Base-by-base conservation (phyloP, 768 basidiomycete species). In the Mycena polygramma region DNA sequence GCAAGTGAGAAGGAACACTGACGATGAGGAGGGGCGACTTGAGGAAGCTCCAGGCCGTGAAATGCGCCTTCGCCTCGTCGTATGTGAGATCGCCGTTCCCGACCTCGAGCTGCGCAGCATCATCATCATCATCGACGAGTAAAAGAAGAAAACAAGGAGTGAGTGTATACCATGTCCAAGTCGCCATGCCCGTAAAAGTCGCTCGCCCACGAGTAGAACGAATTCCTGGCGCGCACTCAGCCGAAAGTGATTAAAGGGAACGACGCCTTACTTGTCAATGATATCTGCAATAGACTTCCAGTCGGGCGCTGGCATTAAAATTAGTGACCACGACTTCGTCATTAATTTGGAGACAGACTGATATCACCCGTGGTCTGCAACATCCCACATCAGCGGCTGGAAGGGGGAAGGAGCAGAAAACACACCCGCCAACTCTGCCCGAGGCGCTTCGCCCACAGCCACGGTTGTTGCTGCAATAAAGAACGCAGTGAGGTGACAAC, bases 121-220 rank as follows among this genome's bases (percentile, higher is more conserved):
- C 4, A 22, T 35, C 11, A 35, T 30, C 30, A n/a, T 14, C 45
- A 14, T n/a, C n/a, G n/a, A n/a, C 11, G 19, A 41, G 41, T 10
- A 41, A 36, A 5, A 1, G 20, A 57, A 17, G 6, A 30, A 63
- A 57, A 53, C 35, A 36, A 64, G 68, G 63, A 24, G 15, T 39
- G 48, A 48, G 36, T 4, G 71, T 81, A 26, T 69, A 91, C 90
- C 61, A 92, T 90, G 77, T 92, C 91, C 81, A 92, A 81, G 75
- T 92, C 91, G 68, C 90, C 91, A 67, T 87, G 87, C 17, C 90
- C 90, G 70, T 89, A 91, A 74, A 91, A 92, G 77, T 91, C 90
- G 11, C 87, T 86, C 4, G 89, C 87, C 81, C 84, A 87, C 0
- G 90, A 84, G 71, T 84, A 82, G 76, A 92, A 92, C 3, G 91